Evolutionary conservation across 2,329 filamentous ascomycete species (phyloP).

Genomic region (Dothistroma septosporum): DNA sequence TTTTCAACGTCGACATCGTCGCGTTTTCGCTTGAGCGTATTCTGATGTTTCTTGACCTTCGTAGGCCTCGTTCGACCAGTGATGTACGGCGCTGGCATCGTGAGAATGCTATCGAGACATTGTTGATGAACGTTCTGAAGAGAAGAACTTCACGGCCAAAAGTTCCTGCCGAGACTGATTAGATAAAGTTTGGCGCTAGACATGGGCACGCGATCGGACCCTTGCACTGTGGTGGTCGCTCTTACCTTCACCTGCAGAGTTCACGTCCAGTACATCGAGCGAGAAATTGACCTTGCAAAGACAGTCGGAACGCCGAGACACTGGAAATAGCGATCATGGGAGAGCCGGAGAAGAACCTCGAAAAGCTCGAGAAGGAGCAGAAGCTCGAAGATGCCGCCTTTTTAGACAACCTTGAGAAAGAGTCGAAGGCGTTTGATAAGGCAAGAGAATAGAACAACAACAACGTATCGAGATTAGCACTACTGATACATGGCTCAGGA

Average conservation of each 20-base stretch:
- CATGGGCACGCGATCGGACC: not conserved
- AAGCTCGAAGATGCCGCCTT: conserved; percentile 60
- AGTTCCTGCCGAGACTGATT: conserved; percentile 10
- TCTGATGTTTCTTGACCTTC: conserved; percentile 56
- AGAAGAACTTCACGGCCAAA: conserved; percentile 3
- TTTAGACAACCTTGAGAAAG: conserved; percentile 74
- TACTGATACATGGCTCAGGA: conserved; percentile 54
- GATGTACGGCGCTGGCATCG: conserved; percentile 29
- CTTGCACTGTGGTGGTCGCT: not conserved
- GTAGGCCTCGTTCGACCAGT: conserved; percentile 46
- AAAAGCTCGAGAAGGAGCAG: conserved; percentile 31
- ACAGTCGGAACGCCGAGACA: not conserved
- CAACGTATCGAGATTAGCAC: not conserved
- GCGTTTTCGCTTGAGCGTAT: conserved; percentile 24
- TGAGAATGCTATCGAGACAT: not conserved
- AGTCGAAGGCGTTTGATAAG: conserved; percentile 89
- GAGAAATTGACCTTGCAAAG: not conserved
- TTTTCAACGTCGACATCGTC: conserved; percentile 24
- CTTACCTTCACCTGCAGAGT: not conserved
- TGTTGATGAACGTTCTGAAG: not conserved
- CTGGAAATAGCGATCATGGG: conserved; percentile 13
- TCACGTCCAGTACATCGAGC: not conserved
- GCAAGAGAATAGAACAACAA: conserved; percentile 42
- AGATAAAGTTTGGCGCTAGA: conserved; percentile 13
- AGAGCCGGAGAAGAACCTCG: conserved; percentile 28